phyloP scores from a whole-genome alignment of 2,329 filamentous ascomycete species.

The Pseudogymnoascus sp. region DNA sequence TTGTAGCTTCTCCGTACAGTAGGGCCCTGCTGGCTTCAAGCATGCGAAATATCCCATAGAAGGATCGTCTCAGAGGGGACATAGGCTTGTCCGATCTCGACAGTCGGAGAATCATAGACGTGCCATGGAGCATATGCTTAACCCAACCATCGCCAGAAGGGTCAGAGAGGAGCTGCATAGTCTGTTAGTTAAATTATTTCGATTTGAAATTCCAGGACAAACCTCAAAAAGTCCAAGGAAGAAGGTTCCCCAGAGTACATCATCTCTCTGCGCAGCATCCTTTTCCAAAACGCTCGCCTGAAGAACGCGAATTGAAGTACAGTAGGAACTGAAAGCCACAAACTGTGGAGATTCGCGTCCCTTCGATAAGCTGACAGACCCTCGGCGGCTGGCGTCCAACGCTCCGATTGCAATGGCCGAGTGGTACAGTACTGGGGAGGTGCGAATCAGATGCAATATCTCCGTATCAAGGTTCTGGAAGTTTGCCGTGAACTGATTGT shows the following conservation, averaged over 20 bases:
- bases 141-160: conserved; percentile 19
- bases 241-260: conserved; percentile 20
- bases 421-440: conserved; percentile 17
- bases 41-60: conserved; percentile 19
- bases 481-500: conserved; percentile 17
- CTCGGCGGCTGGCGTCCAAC: conserved; percentile 14
- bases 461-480: conserved; percentile 13
- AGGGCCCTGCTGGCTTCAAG: conserved; percentile 21
- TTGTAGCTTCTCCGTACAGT: conserved; percentile 17
- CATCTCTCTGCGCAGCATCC: conserved; percentile 12
- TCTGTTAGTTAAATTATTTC: background rate
- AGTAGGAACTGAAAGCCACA: conserved; percentile 16
- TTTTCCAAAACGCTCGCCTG: conserved; percentile 11
- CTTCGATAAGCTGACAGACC: background rate
- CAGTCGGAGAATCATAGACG: conserved; percentile 20
- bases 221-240: conserved; percentile 22
- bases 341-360: conserved; percentile 9
- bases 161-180: conserved; percentile 19
- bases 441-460: conserved; percentile 12
- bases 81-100: conserved; percentile 16
- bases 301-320: conserved; percentile 13
- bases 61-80: conserved; percentile 14
- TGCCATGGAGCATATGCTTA: conserved; percentile 21
- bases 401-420: conserved; percentile 17
- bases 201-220: background rate